These are phyloP conservation scores for Marasmius sp. DNA, from an alignment of 1,284 basidiomycete genomes.

Conservation along the genomic window DNA sequence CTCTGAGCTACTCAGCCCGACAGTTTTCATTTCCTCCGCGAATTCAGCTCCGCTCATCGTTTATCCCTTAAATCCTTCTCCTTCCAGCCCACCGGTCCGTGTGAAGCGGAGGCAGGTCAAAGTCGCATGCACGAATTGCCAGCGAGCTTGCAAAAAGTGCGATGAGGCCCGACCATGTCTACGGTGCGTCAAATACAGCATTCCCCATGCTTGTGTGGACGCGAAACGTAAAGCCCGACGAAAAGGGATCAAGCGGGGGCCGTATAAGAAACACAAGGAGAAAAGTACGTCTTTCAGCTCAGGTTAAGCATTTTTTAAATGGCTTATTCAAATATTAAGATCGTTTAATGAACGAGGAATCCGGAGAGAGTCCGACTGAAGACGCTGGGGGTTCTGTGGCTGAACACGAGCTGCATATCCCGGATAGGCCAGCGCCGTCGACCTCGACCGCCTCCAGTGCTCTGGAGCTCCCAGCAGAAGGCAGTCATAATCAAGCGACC, in stretches of 20 bases:
- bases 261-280: slow-evolving; percentile 92
- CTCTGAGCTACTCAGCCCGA: neutral
- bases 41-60: neutral
- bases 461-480: no score
- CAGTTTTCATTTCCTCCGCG: neutral
- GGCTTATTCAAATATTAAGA: slow-evolving; percentile 26
- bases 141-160: slow-evolving; percentile 90
- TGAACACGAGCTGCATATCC: neutral
- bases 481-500: no score
- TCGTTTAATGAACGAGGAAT: neutral
- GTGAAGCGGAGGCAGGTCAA: slow-evolving; percentile 86
- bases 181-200: slow-evolving; percentile 84
- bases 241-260: slow-evolving; percentile 84
- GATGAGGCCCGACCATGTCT: slow-evolving; percentile 85
- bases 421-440: neutral
- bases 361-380: neutral
- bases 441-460: neutral
- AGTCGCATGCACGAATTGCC: slow-evolving; percentile 87
- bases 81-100: slow-evolving; percentile 39
- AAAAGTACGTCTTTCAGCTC: slow-evolving; percentile 55
- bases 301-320: slow-evolving; percentile 15
- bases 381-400: slow-evolving; percentile 17
- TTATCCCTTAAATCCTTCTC: slow-evolving; percentile 24
- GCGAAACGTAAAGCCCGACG: slow-evolving; percentile 83
- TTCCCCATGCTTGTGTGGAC: slow-evolving; percentile 78